Conservation (phyloP, 129 eudicot species). For the Pseudognaphalium luteoalbum region DNA sequence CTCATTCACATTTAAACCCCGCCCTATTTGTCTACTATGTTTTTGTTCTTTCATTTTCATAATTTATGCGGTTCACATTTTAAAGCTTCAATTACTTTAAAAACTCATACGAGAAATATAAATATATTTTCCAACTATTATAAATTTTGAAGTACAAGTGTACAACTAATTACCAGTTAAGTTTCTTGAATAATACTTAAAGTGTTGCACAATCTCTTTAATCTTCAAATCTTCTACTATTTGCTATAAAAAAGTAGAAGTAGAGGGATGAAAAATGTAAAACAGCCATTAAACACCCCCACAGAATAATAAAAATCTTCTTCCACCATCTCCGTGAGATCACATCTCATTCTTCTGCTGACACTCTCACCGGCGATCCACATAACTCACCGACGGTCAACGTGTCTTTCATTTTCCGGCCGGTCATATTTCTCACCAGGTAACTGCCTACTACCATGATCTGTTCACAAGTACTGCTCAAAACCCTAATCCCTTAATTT, state of each 20-base stretch:
- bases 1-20: too few relatives aligned
- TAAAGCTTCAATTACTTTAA: too few relatives aligned
- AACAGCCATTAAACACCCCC: neutral
- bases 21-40: too few relatives aligned
- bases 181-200: neutral
- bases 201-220: neutral
- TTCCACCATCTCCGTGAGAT: neutral
- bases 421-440: neutral
- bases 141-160: too few relatives aligned
- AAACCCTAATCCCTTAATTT: neutral
- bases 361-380: neutral
- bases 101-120: too few relatives aligned
- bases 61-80: too few relatives aligned
- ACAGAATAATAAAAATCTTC: neutral
- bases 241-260: neutral
- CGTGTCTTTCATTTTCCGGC: neutral
- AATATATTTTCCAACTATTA: too few relatives aligned
- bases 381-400: neutral
- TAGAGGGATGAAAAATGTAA: neutral
- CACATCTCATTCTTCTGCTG: neutral
- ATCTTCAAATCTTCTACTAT: too few relatives aligned
- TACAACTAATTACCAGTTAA: too few relatives aligned
- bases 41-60: too few relatives aligned
- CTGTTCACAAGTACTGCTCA: neutral
- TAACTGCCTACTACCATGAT: neutral